These are phyloP conservation scores for Blastobotrys apis DNA, from an alignment of 1,139 yeast species.

Conservation along the genomic window DNA sequence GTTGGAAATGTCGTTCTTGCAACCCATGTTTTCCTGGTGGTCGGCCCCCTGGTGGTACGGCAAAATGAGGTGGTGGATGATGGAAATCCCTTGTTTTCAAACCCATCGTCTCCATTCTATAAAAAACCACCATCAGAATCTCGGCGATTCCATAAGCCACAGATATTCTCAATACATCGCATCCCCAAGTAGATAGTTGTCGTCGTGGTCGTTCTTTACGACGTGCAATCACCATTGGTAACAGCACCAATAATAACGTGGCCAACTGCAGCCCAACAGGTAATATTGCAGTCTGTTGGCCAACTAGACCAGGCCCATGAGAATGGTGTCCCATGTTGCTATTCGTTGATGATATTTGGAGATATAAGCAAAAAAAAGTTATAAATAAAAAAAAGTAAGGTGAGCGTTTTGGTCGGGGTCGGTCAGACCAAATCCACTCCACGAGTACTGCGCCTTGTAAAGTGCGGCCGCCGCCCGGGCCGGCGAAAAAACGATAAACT, in stretches of 20 bases:
- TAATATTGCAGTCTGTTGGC: not conserved
- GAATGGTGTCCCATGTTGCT: not conserved
- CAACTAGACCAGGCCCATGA: not conserved
- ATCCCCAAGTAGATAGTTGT: slow-evolving; percentile 11
- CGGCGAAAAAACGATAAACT: too few species aligned
- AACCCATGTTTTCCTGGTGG: not conserved
- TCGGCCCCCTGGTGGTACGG: not conserved
- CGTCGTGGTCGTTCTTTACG: slow-evolving; percentile 18
- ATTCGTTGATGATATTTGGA: too few species aligned
- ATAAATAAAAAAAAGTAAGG: too few species aligned
- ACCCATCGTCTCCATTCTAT: not conserved
- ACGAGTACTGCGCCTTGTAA: too few species aligned
- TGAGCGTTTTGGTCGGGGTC: too few species aligned
- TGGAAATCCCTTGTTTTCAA: too few species aligned
- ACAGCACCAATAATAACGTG: slow-evolving; percentile 12
- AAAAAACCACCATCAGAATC: slow-evolving; percentile 3
- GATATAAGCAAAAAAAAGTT: too few species aligned
- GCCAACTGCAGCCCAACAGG: slow-evolving; percentile 4
- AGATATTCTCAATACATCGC: slow-evolving; percentile 13
- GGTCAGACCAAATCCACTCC: too few species aligned
- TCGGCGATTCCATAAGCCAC: slow-evolving; percentile 15
- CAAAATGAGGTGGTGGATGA: too few species aligned
- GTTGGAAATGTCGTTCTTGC: not conserved
- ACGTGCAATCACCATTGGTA: slow-evolving; percentile 16
- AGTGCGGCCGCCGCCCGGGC: too few species aligned